Evolutionary conservation across 2,329 filamentous ascomycete species (phyloP).

Genomic region (Didymella segeticola): DNA sequence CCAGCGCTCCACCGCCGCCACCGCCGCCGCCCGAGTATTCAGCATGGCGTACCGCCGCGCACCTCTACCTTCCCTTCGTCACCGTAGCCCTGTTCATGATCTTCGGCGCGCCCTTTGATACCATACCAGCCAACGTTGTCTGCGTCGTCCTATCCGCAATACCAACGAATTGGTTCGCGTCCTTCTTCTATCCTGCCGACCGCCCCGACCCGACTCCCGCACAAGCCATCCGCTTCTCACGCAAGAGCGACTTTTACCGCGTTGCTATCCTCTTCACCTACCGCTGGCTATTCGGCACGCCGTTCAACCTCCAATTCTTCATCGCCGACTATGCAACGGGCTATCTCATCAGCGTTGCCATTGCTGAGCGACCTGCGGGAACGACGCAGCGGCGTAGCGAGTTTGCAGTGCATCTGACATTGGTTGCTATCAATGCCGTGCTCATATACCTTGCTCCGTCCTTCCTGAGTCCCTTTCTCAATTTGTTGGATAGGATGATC

Average conservation of each 20-base stretch:
- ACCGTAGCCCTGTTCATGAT: slow-evolving; percentile 13
- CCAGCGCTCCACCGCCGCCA: background rate
- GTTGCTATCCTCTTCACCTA: slow-evolving; percentile 24
- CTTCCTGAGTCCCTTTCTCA: slow-evolving; percentile 6
- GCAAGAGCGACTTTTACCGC: slow-evolving; percentile 20
- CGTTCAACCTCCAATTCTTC: slow-evolving; percentile 17
- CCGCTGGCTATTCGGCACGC: slow-evolving; percentile 21
- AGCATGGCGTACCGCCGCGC: slow-evolving; percentile 16
- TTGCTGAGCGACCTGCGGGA: slow-evolving; percentile 20
- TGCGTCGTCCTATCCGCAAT: slow-evolving; percentile 16
- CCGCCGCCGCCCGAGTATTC: slow-evolving; percentile 1
- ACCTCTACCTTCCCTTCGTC: slow-evolving; percentile 28
- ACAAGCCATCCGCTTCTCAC: slow-evolving; percentile 25
- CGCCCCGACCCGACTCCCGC: slow-evolving; percentile 17
- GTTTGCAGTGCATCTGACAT: slow-evolving; percentile 18
- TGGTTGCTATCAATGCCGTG: slow-evolving; percentile 10
- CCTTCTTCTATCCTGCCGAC: slow-evolving; percentile 17
- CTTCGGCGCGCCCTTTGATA: slow-evolving; percentile 7
- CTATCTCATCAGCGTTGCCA: slow-evolving; percentile 7
- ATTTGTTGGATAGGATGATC: slow-evolving; percentile 13
- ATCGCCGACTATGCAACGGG: slow-evolving; percentile 16
- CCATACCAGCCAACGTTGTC: background rate
- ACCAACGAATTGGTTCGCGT: slow-evolving; percentile 23
- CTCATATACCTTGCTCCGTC: slow-evolving; percentile 11
- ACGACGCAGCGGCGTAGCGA: slow-evolving; percentile 21